Evolutionary conservation across 768 basidiomycete genomes (phyloP), one percentile per base, ranked within the genome.

Genomic region (Lactifluus pinguis): DNA sequence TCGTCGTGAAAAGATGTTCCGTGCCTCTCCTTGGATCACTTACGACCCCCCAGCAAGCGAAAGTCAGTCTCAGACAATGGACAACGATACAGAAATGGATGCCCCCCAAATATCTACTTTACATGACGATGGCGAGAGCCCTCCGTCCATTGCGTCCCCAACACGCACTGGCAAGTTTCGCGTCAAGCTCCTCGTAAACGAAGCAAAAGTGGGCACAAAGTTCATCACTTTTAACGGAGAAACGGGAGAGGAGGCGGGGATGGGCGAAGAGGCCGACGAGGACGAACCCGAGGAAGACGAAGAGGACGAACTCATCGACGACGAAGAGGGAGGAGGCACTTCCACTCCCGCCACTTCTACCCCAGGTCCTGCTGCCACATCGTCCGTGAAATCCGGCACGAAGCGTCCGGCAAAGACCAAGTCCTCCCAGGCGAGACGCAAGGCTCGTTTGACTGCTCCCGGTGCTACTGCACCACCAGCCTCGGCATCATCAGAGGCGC

Each of bases 91-190:
- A n/a, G 76, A 78, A 47, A 89, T 90, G 86, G 89, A 90, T 42
- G 86, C 89, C 38, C 89, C 89, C 41, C 84, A 84, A 66, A 91
- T 92, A 57, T 91, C 89, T 29, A 91, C 85, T 32, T 80, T 91
- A 38, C 78, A 76, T 38, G 86, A 89, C 51, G 88, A 90, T 61
- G 79, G 80, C 11, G 81, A 80, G n/a, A 86, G 87, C 52, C 84
- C 88, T 15, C 85, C 85, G 4, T 71, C 74, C 9, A 66, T 69
- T 66, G 71, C 55, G 50, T 72, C 69, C 15, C 64, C 66, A 14
- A 65, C 62, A 13, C 59, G 69, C 36, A 71, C 73, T 1, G 65
- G 76, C 58, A 79, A 78, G 64, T 71, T 77, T 63, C 75, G 76
- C 56, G 78, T 84, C 45, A 83, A 83, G 67, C 70, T 82, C 17